A percentile compares a stretch with the other conserved stretches of the same genome.
Evolutionary conservation across 257 asterid species (phyloP).

Genomic region (Leptodermis oblonga): DNA sequence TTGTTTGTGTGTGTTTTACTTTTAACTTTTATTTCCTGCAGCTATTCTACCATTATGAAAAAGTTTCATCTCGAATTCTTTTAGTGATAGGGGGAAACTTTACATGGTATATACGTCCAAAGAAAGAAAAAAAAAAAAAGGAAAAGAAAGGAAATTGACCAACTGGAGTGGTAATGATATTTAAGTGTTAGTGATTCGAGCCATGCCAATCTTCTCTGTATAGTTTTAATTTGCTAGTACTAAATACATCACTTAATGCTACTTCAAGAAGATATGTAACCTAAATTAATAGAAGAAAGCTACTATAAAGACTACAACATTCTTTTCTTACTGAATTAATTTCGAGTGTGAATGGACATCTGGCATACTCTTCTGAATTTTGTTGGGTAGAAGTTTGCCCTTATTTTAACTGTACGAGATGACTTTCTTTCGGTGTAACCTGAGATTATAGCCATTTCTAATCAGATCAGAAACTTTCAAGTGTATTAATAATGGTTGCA

Average conservation of each 20-base stretch:
- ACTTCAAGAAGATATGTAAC: too few relatives aligned
- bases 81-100: background rate
- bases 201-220: too few relatives aligned
- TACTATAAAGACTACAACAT: background rate
- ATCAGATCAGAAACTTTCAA: background rate
- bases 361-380: background rate
- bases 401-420: too few relatives aligned
- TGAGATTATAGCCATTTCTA: background rate
- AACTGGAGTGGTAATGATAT: background rate
- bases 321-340: too few relatives aligned
- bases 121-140: too few relatives aligned
- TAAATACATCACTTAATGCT: too few relatives aligned
- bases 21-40: background rate
- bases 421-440: background rate
- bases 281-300: background rate
- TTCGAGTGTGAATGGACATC: too few relatives aligned
- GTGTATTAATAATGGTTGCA: background rate
- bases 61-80: background rate
- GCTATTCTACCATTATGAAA: background rate
- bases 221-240: too few relatives aligned
- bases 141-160: background rate
- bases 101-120: background rate
- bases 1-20: background rate
- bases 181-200: background rate
- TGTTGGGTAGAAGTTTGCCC: background rate